Base-by-base conservation (phyloP, 192 early-diverging fungal species). In the Mortierella hygrophila region DNA sequence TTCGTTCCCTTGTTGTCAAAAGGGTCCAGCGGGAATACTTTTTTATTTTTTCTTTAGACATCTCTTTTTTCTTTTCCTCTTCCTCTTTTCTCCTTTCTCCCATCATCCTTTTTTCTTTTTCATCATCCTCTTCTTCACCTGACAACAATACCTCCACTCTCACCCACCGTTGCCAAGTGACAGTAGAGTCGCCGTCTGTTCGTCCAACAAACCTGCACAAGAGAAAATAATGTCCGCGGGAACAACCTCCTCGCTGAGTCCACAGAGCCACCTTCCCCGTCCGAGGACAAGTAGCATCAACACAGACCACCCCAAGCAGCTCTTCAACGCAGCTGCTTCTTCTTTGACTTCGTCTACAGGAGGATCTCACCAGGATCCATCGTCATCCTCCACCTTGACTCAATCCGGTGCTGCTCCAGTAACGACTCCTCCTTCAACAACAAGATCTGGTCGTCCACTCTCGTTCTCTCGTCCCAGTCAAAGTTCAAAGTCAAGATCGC, bases 261-360 rank as follows among this genome's bases (percentile, higher is more conserved):
- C 82, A 7, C 72, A 74, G 65, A 72, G 72, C 49, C 76, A 82
- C 46, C 75, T 65, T 10, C 40, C 77, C 37, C 26, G 82, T 37
- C 76, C 82, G 23, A 57, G 76, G 76, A 75, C 82, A 38, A 49
- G 72, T 54, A 83, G 82, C 52, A 55, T 78, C 76, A 83, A 83
- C 68, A 70, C 41, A 15, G 82, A 83, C 47, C 70, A 77, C 44
- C 38, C 70, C 37, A 76, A 81, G 37, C 49, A 55, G 21, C 79
- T 32, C 37, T 46, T 71, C 70, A 75, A 32, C 32, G 52, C 74
- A 1, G 41, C 57, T 44, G 23, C 65, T 40, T 3, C 72, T 72
- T 49, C 72, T 40, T 23, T 63, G 23, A 29, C 70, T 44, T 35
- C 20, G 23, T 60, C 46, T 49, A 29, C 76, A 52, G 20, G 21